Evolutionary conservation across 2,329 filamentous ascomycete genomes (phyloP).

Genomic region (Drechslerella stenobrocha): DNA sequence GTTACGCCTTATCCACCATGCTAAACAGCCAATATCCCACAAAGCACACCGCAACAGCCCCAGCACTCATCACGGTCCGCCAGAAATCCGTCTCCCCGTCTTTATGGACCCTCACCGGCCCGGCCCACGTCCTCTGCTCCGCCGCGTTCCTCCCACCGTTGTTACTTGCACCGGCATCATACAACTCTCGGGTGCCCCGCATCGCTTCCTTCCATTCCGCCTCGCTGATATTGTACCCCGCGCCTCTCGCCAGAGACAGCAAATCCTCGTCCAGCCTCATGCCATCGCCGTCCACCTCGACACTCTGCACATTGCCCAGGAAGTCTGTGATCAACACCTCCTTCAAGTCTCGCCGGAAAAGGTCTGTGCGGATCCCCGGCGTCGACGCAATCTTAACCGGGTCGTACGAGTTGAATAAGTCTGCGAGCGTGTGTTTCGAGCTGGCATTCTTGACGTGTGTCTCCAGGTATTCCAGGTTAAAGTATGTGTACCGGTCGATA

Average conservation of each 20-base stretch:
- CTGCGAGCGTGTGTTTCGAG: slow-evolving; percentile 85
- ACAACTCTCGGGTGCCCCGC: slow-evolving; percentile 55
- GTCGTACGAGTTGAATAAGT: slow-evolving; percentile 95
- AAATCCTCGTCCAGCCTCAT: slow-evolving; percentile 72
- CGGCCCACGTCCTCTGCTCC: slow-evolving; percentile 50
- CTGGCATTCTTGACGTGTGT: slow-evolving; percentile 81
- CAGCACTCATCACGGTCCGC: slow-evolving; percentile 67
- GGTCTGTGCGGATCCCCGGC: slow-evolving; percentile 87
- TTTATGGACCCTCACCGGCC: slow-evolving; percentile 42
- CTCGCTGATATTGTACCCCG: slow-evolving; percentile 66
- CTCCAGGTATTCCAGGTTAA: slow-evolving; percentile 95
- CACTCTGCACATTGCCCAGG: slow-evolving; percentile 96
- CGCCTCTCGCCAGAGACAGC: slow-evolving; percentile 67
- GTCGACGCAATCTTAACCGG: slow-evolving; percentile 91
- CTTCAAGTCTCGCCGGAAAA: slow-evolving; percentile 70
- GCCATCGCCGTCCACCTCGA: slow-evolving; percentile 73
- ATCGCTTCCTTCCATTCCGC: slow-evolving; percentile 58
- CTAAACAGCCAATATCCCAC: slow-evolving; percentile 53
- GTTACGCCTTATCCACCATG: slow-evolving; percentile 32
- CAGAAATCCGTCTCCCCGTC: slow-evolving; percentile 51
- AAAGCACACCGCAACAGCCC: slow-evolving; percentile 66
- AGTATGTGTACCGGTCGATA: slow-evolving; percentile 98
- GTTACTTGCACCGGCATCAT: slow-evolving; percentile 55
- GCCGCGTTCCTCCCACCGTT: slow-evolving; percentile 53
- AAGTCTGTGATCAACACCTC: slow-evolving; percentile 80